Evolutionary conservation across 2,329 filamentous ascomycete genomes (phyloP), one percentile per base, ranked within the genome.

Genomic region (Drechslerella dactyloides): DNA sequence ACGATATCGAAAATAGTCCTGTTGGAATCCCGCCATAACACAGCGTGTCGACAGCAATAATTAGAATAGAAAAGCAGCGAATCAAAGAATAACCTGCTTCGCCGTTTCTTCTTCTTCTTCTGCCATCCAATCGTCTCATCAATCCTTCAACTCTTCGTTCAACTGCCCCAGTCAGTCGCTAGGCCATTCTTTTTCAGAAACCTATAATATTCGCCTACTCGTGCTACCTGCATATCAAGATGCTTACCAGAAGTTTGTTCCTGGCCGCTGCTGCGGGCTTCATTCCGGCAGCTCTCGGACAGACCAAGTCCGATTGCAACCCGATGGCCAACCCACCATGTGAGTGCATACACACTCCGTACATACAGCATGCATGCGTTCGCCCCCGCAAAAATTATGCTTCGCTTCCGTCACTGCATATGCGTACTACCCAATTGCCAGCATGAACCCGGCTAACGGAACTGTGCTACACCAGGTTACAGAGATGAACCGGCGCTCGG

Each of bases 301-400:
- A 86, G 75, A 86, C 85, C 65, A 85, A 81, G 77, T 83, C 81
- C 57, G 81, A 79, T 72, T 86, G 85, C 80, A 85, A 87, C 77
- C 85, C 85, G n/a, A 81, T 83, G 59, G 78, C 77, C n/a, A n/a
- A n/a, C n/a, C n/a, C n/a, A 63, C 74, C 77, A 55, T 78, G 79
- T 80, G 78, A 76, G 78, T 78, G 15, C 37, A 42, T 42, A 17
- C 37, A 42, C n/a, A 6, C 37, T 3, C 4, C 27, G 27, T 37
- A 37, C 15, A 50, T 52, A 74, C 61, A 55, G 4, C 5, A 37
- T 23, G 3, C 10, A 27, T 23, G 3, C 10, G 24, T 15, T 46
- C 75, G 74, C 21, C 27, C 52, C 57, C 23, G 24, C 50, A 8
- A 33, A 33, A 33, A 33, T 33, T 13, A 42, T 55, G 17, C 19